Conservation (phyloP, 495 filamentous ascomycete genomes). For the Penicillium diatomitis region DNA sequence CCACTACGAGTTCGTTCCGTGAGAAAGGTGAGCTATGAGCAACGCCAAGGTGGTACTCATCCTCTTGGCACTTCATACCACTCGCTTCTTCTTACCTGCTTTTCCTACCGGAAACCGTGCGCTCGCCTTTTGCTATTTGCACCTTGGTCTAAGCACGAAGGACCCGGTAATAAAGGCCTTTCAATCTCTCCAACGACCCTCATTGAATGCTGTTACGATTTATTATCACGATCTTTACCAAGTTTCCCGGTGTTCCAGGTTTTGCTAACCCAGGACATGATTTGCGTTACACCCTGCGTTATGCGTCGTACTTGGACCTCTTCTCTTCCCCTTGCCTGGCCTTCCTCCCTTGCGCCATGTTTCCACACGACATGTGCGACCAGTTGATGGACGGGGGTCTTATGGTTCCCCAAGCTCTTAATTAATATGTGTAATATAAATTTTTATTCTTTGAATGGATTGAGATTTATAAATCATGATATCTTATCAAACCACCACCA, state of each 20-base stretch:
- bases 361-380: background rate
- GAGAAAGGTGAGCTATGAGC: too few species aligned
- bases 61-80: too few species aligned
- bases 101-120: too few species aligned
- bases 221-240: conserved; percentile 17
- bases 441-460: conserved; percentile 2
- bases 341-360: background rate
- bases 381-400: conserved; percentile 10
- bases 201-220: conserved; percentile 19
- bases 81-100: too few species aligned
- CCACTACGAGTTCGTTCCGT: too few species aligned
- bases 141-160: too few species aligned
- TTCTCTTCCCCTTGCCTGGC: background rate
- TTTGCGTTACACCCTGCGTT: too few species aligned
- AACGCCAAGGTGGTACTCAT: too few species aligned
- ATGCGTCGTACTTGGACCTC: background rate
- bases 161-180: too few species aligned
- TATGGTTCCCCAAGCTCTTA: conserved; percentile 7
- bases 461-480: too few species aligned
- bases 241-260: background rate
- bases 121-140: background rate
- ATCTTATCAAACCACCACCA: too few species aligned
- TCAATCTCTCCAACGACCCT: background rate
- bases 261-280: too few species aligned
- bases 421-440: conserved; percentile 23